Percentiles rank a stretch among this genome's conserved stretches.
phyloP scores from a whole-genome alignment of 2,329 filamentous ascomycete genomes.

The Diaporthe sp. region DNA sequence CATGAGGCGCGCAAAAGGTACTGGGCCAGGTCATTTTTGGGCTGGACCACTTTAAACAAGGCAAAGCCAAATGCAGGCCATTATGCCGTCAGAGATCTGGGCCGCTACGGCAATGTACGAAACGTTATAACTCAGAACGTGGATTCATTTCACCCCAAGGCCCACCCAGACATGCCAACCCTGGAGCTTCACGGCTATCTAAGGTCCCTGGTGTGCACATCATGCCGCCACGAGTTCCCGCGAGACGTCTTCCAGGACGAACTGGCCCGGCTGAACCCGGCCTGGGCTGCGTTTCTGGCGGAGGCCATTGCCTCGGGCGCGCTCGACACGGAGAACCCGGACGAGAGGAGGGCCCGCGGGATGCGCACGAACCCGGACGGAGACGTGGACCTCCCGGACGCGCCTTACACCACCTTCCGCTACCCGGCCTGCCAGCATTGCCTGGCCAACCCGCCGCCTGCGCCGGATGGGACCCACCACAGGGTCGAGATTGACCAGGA shows the following conservation, averaged over 20 bases:
- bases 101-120: conserved; percentile 77
- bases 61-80: conserved; percentile 87
- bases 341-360: conserved; percentile 75
- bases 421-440: conserved; percentile 93
- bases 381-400: conserved; percentile 89
- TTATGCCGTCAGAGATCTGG: conserved; percentile 80
- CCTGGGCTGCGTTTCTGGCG: conserved; percentile 83
- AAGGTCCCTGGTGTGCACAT: conserved; percentile 83
- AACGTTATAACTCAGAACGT: conserved; percentile 96
- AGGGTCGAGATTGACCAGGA: conserved; percentile 80
- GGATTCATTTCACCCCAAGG: conserved; percentile 88
- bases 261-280: conserved; percentile 84
- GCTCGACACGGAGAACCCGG: conserved; percentile 81
- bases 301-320: conserved; percentile 81
- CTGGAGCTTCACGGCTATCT: conserved; percentile 94
- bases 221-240: conserved; percentile 79
- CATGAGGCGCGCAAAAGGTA: conserved; percentile 93
- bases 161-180: conserved; percentile 81
- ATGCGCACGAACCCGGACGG: conserved; percentile 93
- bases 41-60: conserved; percentile 85
- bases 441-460: conserved; percentile 71
- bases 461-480: conserved; percentile 67
- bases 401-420: conserved; percentile 89
- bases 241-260: conserved; percentile 82
- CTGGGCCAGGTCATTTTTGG: conserved; percentile 95